These are phyloP conservation scores for Ogataea methylovora DNA, from an alignment of 805 yeast genomes.

Conservation along the genomic window DNA sequence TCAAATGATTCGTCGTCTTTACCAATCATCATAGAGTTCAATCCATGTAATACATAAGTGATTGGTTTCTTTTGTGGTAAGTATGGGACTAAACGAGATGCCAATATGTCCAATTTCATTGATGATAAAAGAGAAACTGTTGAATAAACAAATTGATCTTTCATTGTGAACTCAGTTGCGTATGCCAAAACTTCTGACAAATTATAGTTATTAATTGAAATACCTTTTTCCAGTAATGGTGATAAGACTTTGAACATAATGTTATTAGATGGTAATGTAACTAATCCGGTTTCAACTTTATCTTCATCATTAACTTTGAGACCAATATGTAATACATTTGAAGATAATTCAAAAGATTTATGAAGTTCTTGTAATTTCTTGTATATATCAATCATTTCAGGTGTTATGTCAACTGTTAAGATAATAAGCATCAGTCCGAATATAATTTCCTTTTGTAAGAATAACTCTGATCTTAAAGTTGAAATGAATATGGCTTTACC, in stretches of 20 bases:
- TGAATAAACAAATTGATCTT: constrained; percentile 14
- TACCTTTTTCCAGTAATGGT: constrained; percentile 13
- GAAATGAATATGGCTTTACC: constrained; percentile 16
- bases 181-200: constrained; percentile 15
- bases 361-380: constrained; percentile 9
- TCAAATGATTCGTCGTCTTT: constrained; percentile 19
- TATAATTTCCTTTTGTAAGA: constrained; percentile 13
- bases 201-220: constrained; percentile 14
- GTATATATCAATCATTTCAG: constrained; percentile 16
- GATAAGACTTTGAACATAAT: neutral
- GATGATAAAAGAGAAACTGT: constrained; percentile 15
- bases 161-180: constrained; percentile 8
- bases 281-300: too few species aligned
- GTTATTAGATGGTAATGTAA: too few species aligned
- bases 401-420: constrained; percentile 24
- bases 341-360: constrained; percentile 5
- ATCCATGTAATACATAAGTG: constrained; percentile 18
- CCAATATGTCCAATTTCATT: constrained; percentile 4
- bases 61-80: constrained; percentile 17
- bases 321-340: constrained; percentile 4
- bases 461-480: constrained; percentile 11
- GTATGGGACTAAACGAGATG: constrained; percentile 9
- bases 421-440: constrained; percentile 20
- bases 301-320: too few species aligned
- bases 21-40: constrained; percentile 17